Conservation (phyloP, 225 moss, liverwort and hornwort genomes). For the Rhytidiadelphus loreus region DNA sequence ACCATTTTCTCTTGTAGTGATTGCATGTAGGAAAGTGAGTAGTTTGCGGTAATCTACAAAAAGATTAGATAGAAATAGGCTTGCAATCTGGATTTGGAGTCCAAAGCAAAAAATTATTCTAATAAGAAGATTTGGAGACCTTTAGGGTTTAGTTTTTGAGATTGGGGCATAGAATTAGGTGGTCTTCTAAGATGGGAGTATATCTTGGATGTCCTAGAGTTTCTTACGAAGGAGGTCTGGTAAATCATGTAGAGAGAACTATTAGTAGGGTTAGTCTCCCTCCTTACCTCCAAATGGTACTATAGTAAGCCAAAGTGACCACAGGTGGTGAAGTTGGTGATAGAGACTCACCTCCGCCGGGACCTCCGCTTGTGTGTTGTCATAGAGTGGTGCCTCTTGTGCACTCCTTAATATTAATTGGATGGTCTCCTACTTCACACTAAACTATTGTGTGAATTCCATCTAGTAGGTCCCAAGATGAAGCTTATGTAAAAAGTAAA, state of each 20-base stretch:
- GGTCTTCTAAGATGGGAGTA: neutral
- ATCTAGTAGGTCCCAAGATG: neutral
- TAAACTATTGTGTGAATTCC: too few relatives aligned
- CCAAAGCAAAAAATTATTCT: neutral
- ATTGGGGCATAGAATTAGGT: neutral
- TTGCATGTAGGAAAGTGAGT: neutral
- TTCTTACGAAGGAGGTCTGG: accelerated
- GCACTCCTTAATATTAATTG: neutral
- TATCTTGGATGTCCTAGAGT: accelerated
- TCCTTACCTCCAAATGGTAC: too few relatives aligned
- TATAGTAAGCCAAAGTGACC: too few relatives aligned
- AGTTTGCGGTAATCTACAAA: neutral
- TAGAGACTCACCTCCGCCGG: too few relatives aligned
- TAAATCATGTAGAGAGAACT: accelerated
- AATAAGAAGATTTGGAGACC: accelerated
- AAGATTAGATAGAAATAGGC: neutral
- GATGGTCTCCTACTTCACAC: accelerated
- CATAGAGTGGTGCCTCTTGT: too few relatives aligned
- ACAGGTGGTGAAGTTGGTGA: too few relatives aligned
- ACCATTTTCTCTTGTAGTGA: too few relatives aligned
- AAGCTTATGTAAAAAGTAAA: too few relatives aligned
- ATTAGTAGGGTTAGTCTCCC: neutral
- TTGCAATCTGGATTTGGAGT: accelerated
- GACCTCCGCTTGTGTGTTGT: too few relatives aligned
- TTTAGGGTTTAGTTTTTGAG: neutral